A percentile compares a stretch with the other conserved stretches of the same genome.
These are phyloP conservation scores for Coelastrella sp. DNA, from an alignment of 139 green algal species.

Conservation along the genomic window DNA sequence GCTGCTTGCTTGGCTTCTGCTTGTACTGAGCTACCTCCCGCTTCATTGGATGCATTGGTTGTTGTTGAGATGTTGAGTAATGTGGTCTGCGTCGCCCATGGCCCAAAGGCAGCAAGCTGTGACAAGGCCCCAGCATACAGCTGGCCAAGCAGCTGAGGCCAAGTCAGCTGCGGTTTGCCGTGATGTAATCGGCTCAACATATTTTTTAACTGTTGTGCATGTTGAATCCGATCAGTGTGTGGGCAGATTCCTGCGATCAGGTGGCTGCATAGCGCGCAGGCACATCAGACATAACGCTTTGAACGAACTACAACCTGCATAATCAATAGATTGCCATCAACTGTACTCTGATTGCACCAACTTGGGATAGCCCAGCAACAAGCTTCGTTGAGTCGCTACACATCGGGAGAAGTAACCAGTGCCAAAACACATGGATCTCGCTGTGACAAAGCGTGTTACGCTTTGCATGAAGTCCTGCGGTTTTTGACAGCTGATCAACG, in stretches of 20 bases:
- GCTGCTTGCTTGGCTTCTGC: background rate
- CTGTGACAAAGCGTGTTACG: background rate
- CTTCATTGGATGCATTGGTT: background rate
- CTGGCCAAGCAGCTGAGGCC: constrained; percentile 4
- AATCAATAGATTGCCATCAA: no score
- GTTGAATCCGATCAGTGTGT: background rate
- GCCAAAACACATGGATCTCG: background rate
- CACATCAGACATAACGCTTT: no score
- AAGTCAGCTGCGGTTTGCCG: background rate
- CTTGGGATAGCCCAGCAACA: no score
- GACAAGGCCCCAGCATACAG: background rate
- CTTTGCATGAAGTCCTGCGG: no score
- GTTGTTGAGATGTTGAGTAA: background rate
- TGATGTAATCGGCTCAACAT: background rate
- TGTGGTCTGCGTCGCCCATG: background rate
- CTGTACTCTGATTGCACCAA: no score
- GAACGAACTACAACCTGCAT: no score
- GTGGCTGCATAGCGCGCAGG: background rate
- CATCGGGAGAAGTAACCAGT: no score
- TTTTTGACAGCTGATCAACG: no score
- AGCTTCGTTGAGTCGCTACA: no score
- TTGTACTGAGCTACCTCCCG: background rate
- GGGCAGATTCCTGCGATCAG: background rate
- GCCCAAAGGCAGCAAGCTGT: background rate
- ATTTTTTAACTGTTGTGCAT: background rate